These are phyloP conservation scores for Pseudocercospora cruenta DNA, from an alignment of 2,329 filamentous ascomycete species.

Conservation along the genomic window DNA sequence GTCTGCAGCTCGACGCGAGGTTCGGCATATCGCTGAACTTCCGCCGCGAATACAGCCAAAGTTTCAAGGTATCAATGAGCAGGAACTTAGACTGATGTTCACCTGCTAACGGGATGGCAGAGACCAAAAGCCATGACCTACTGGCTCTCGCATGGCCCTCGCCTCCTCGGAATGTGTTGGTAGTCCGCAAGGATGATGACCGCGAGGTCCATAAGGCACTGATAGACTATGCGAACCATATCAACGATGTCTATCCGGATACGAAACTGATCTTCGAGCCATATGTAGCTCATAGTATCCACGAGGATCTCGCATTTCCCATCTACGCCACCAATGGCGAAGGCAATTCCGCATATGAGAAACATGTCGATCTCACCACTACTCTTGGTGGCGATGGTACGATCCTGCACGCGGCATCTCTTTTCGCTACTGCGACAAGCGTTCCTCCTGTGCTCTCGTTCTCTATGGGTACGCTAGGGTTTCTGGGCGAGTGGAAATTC, in stretches of 20 bases:
- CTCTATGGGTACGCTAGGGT: slow-evolving; percentile 94
- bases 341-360: slow-evolving; percentile 62
- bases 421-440: slow-evolving; percentile 78
- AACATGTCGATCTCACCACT: slow-evolving; percentile 84
- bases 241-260: slow-evolving; percentile 76
- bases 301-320: slow-evolving; percentile 71
- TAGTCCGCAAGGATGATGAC: slow-evolving; percentile 68
- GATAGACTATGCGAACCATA: slow-evolving; percentile 66
- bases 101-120: slow-evolving; percentile 57
- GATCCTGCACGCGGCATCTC: slow-evolving; percentile 79
- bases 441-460: slow-evolving; percentile 94
- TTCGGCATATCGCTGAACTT: slow-evolving; percentile 56
- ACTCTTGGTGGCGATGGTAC: slow-evolving; percentile 94
- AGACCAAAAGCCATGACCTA: slow-evolving; percentile 62
- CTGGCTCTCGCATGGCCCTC: slow-evolving; percentile 69
- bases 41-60: slow-evolving; percentile 63
- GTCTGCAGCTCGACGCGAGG: slow-evolving; percentile 50
- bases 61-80: slow-evolving; percentile 59
- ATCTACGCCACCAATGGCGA: slow-evolving; percentile 59
- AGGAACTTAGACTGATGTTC: slow-evolving; percentile 49
- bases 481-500: slow-evolving; percentile 96
- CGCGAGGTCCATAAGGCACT: slow-evolving; percentile 59
- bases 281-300: slow-evolving; percentile 71
- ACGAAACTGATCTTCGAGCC: slow-evolving; percentile 84
- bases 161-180: slow-evolving; percentile 68